Conservation (phyloP, 116 monocot species). For the Trichopus zeylanicus region DNA sequence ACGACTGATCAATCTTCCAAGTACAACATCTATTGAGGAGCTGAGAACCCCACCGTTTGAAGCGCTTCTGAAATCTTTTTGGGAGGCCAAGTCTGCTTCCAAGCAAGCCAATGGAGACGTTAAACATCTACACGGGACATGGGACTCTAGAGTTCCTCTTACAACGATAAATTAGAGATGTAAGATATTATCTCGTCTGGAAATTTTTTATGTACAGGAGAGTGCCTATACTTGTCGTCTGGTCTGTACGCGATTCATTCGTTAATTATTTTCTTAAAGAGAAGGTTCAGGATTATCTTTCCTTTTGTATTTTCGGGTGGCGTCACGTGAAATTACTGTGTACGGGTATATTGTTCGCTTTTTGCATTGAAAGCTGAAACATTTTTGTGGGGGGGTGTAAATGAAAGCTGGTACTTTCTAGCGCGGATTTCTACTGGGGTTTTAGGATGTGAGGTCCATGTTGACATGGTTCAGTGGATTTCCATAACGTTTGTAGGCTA, state of each 20-base stretch:
- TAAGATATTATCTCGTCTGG: not conserved
- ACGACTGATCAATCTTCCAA: slow-evolving; percentile 57
- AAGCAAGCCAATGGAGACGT: slow-evolving; percentile 67
- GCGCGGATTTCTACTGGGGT: too few relatives aligned
- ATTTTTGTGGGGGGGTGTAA: too few relatives aligned
- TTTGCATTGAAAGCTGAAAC: too few relatives aligned
- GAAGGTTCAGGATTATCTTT: too few relatives aligned
- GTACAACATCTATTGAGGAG: slow-evolving; percentile 65
- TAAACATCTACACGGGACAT: slow-evolving; percentile 33
- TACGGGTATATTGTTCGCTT: too few relatives aligned
- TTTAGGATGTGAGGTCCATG: too few relatives aligned
- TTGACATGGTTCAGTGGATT: too few relatives aligned
- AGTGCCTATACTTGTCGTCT: not conserved
- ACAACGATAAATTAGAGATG: slow-evolving; percentile 44
- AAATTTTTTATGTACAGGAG: slow-evolving; percentile 18
- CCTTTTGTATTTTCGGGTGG: too few relatives aligned
- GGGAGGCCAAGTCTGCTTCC: slow-evolving; percentile 44
- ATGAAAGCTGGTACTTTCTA: too few relatives aligned
- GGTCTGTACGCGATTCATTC: not conserved
- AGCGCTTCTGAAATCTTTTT: slow-evolving; percentile 67
- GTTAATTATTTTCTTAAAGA: slow-evolving; percentile 14
- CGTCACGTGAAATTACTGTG: too few relatives aligned
- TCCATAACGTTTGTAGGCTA: too few relatives aligned
- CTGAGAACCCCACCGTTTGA: slow-evolving; percentile 83
- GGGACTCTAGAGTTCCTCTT: slow-evolving; percentile 69